Conservation (phyloP, 345 rosid species). For the Viola odorata region DNA sequence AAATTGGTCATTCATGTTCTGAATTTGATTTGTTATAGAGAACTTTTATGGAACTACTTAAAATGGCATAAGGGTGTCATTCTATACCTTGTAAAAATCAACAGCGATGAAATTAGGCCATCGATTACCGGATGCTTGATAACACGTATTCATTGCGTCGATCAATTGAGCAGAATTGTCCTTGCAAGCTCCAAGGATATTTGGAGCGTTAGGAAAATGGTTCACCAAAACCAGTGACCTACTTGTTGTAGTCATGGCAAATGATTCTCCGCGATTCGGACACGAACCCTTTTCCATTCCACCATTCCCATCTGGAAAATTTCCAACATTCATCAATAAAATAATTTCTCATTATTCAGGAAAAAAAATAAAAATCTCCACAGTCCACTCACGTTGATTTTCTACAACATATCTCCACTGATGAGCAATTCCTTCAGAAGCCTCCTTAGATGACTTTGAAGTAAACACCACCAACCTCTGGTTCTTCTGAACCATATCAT, state of each 20-base stretch:
- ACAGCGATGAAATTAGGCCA: conserved; percentile 33
- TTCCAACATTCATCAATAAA: not conserved
- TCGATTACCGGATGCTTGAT: conserved; percentile 19
- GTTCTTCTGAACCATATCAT: conserved; percentile 22
- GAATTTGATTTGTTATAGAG: too few species aligned
- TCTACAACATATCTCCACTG: conserved; percentile 23
- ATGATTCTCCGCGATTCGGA: conserved; percentile 25
- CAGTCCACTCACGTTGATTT: conserved; percentile 28
- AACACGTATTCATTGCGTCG: conserved; percentile 17
- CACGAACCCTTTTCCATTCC: conserved; percentile 22
- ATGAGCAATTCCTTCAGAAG: conserved; percentile 29
- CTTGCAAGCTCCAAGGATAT: conserved; percentile 18
- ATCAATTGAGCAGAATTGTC: conserved; percentile 26
- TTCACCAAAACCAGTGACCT: conserved; percentile 18
- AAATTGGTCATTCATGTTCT: too few species aligned
- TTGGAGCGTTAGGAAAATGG: conserved; percentile 16
- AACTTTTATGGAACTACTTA: too few species aligned
- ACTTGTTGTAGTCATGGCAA: conserved; percentile 13
- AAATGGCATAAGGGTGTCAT: too few species aligned
- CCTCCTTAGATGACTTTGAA: conserved; percentile 26
- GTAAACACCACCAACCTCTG: conserved; percentile 28
- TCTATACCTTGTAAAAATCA: conserved; percentile 27
- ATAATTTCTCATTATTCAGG: not conserved
- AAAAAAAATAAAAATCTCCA: too few species aligned
- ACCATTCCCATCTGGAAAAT: conserved; percentile 19